Conservation (phyloP, 148 eudicot species). For the Silene uniflora region DNA sequence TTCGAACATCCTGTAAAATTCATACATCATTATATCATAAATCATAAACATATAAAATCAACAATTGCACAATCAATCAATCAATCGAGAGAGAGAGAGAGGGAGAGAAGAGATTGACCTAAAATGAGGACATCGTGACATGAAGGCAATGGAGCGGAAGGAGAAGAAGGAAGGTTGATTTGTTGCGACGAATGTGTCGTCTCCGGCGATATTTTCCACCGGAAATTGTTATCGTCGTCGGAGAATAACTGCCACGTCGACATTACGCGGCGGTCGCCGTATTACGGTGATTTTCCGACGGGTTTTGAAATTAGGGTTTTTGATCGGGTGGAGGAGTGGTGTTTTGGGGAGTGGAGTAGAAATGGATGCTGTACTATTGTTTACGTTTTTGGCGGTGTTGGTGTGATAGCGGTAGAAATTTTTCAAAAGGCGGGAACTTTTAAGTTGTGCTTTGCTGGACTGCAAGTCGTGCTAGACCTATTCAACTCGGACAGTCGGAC, state of each 20-base stretch:
- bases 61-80: background rate
- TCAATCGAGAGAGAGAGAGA: slow-evolving; percentile 1
- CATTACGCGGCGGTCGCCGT: slow-evolving; percentile 31
- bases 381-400: background rate
- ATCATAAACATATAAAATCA: background rate
- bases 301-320: slow-evolving; percentile 22
- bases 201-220: slow-evolving; percentile 51
- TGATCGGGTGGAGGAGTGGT: background rate
- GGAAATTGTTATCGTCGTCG: slow-evolving; percentile 52
- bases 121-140: slow-evolving; percentile 62
- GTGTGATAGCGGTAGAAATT: background rate
- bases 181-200: slow-evolving; percentile 12
- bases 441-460: background rate
- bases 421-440: slow-evolving; percentile 32
- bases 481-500: too few relatives aligned
- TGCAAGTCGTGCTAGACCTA: too few relatives aligned
- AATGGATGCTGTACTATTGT: background rate
- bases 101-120: slow-evolving; percentile 44
- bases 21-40: background rate
- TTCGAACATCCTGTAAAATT: slow-evolving; percentile 49
- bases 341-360: background rate
- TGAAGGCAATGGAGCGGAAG: slow-evolving; percentile 48
- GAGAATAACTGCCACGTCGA: slow-evolving; percentile 67
- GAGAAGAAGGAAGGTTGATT: slow-evolving; percentile 11
- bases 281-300: background rate